These are phyloP conservation scores for Chlamydomonas incerta DNA, from an alignment of 139 green algal species.

Conservation along the genomic window DNA sequence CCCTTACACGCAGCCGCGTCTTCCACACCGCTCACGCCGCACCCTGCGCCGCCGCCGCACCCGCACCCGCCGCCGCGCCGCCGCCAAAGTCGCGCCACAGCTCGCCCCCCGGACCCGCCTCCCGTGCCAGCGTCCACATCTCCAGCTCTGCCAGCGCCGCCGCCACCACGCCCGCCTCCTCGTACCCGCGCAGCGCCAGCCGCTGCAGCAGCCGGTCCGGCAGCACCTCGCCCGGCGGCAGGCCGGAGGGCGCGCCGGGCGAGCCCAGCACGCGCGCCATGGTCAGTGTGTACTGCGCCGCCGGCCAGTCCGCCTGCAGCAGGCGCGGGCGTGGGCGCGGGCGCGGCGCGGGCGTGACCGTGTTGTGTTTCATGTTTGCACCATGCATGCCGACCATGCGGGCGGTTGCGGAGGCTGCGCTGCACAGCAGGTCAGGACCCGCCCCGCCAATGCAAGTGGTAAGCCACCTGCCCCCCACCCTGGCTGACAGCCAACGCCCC, in stretches of 20 bases:
- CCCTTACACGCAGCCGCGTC: too few species aligned
- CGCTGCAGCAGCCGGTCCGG: background rate
- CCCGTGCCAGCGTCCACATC: background rate
- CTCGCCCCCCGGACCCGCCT: background rate
- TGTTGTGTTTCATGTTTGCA: too few species aligned
- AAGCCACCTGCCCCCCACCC: background rate
- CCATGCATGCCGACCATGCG: too few species aligned
- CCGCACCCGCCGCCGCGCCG: background rate
- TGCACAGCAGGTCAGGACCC: too few species aligned
- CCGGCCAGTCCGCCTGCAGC: background rate
- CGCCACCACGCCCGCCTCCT: background rate
- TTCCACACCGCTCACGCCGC: too few species aligned
- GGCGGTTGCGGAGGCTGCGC: too few species aligned
- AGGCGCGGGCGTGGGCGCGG: too few species aligned
- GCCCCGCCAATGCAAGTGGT: background rate
- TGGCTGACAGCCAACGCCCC: too few species aligned
- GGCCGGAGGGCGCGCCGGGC: background rate
- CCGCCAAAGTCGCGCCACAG: constrained; percentile 12
- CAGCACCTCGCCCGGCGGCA: background rate
- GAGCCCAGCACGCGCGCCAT: constrained; percentile 32
- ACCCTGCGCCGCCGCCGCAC: too few species aligned
- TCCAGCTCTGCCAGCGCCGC: constrained; percentile 12
- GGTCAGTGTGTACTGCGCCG: constrained; percentile 21
- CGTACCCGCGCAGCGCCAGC: constrained; percentile 12
- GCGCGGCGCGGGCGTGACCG: too few species aligned